Evolutionary conservation across 768 basidiomycete species (phyloP), one percentile per base, ranked within the genome.

Genomic region (Phanerochaete sordida): DNA sequence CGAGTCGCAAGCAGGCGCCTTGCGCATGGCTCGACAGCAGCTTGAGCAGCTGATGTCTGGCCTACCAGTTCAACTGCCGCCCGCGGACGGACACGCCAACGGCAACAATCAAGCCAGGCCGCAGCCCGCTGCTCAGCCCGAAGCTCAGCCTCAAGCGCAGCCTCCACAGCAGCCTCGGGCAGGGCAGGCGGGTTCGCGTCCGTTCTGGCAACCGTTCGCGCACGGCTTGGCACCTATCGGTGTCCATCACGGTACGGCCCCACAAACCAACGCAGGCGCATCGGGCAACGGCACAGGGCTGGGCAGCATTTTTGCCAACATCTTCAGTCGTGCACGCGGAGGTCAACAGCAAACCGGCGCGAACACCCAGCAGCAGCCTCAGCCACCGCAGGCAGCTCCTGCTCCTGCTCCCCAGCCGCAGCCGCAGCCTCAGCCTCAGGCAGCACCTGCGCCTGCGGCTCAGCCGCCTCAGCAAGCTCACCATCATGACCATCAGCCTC

Each of bases 401-500:
- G 19, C 55, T 43, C 23, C 15, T 19, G 37, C 8, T 15, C 56
- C 55, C 58, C 72, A 27, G 64, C 62, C 47, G 3, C 12, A 33
- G 9, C 28, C 30, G 28, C 49, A 58, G 24, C 48, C 62, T n/a
- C 66, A 65, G 13, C 53, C 45, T 2, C 66, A 55, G 4, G 39
- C 68, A n/a, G 58, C 35, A 8, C 46, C 56, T 7, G 19, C 16
- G 23, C 44, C 16, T 46, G 44, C 8, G 8, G 8, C 23, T 46
- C 49, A 27, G n/a, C n/a, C n/a, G 28, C 8, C 24, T 50, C 26
- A 13, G 2, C 57, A 49, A n/a, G n/a, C n/a, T 27, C 30, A 39
- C 12, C 45, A 23, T 5, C 30, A 56, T 31, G n/a, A 11, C 27
- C 51, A 61, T 23, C 33, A 19, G 37, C 59, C 61, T 31, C 37